A percentile compares a stretch with the other conserved stretches of the same genome.
Conservation (phyloP, 129 eudicot species). For the Flaveria sonorensis region DNA sequence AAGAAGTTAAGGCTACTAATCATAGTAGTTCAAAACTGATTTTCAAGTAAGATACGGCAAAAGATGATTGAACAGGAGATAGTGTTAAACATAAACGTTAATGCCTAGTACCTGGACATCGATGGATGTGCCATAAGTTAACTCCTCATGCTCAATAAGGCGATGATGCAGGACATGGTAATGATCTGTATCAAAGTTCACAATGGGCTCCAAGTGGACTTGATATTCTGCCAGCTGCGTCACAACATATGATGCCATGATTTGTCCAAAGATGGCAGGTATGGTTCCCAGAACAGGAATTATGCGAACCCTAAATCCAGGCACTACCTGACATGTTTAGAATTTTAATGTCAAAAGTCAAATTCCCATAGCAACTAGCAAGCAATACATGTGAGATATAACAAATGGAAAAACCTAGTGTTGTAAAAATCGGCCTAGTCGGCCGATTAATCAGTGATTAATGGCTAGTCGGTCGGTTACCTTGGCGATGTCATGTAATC, state of each 20-base stretch:
- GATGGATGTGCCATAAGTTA: conserved; percentile 67
- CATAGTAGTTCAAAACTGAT: neutral
- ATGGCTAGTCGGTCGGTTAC: too few relatives aligned
- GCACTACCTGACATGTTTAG: conserved; percentile 63
- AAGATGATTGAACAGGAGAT: conserved; percentile 9
- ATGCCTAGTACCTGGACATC: conserved; percentile 65
- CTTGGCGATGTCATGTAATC: too few relatives aligned
- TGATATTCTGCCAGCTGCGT: conserved; percentile 75
- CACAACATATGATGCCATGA: conserved; percentile 93
- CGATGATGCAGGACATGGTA: conserved; percentile 87
- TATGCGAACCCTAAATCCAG: conserved; percentile 96
- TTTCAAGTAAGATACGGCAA: conserved; percentile 4
- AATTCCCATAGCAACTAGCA: conserved; percentile 18
- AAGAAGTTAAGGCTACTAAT: conserved; percentile 3
- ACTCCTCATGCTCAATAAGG: conserved; percentile 90
- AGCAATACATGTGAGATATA: neutral
- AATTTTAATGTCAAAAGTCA: conserved; percentile 16
- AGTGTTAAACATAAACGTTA: neutral
- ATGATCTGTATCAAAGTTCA: conserved; percentile 89
- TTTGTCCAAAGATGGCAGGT: conserved; percentile 97
- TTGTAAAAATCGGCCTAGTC: neutral
- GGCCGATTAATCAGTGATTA: too few relatives aligned
- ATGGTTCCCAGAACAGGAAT: conserved; percentile 95
- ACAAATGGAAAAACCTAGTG: neutral
- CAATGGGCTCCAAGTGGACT: conserved; percentile 89